Conservation (phyloP, 306 rosid species). For the Carpinus viminea region DNA sequence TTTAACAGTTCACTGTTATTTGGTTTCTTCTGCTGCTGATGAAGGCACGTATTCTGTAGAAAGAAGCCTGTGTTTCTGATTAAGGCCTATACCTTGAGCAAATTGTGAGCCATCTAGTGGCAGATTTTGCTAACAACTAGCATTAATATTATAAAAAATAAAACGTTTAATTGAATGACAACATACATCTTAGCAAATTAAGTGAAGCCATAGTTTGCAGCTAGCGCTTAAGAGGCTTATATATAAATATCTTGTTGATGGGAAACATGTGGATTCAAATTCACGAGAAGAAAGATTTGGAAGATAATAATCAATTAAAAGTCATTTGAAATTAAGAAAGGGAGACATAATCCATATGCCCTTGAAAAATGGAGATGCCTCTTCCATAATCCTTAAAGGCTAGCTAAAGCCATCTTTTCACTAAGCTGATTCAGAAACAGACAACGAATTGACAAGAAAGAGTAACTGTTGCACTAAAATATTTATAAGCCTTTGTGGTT, state of each 20-base stretch:
- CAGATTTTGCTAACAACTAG: too few species aligned
- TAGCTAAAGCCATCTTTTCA: conserved; percentile 35
- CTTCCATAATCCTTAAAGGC: conserved; percentile 37
- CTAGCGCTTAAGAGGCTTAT: conserved; percentile 16
- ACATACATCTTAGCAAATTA: conserved; percentile 36
- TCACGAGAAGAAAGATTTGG: conserved; percentile 43
- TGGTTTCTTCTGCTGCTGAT: background rate
- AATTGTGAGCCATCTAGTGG: conserved; percentile 23
- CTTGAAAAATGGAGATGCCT: conserved; percentile 60
- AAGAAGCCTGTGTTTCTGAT: conserved; percentile 27
- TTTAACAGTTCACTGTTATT: too few species aligned
- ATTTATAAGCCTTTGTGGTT: background rate
- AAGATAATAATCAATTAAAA: conserved; percentile 44
- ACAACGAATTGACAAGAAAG: conserved; percentile 68
- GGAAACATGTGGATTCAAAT: conserved; percentile 50
- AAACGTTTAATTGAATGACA: conserved; percentile 20
- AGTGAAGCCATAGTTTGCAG: conserved; percentile 41
- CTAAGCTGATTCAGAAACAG: conserved; percentile 38
- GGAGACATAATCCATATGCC: conserved; percentile 74
- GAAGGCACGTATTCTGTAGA: conserved; percentile 22
- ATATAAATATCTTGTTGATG: conserved; percentile 37
- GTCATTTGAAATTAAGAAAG: conserved; percentile 54
- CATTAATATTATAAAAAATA: background rate
- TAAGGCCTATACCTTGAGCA: background rate
- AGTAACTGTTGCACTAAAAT: conserved; percentile 24